These are phyloP conservation scores for Cryphonectria japonica DNA, from an alignment of 2,329 filamentous ascomycete species.

Conservation along the genomic window DNA sequence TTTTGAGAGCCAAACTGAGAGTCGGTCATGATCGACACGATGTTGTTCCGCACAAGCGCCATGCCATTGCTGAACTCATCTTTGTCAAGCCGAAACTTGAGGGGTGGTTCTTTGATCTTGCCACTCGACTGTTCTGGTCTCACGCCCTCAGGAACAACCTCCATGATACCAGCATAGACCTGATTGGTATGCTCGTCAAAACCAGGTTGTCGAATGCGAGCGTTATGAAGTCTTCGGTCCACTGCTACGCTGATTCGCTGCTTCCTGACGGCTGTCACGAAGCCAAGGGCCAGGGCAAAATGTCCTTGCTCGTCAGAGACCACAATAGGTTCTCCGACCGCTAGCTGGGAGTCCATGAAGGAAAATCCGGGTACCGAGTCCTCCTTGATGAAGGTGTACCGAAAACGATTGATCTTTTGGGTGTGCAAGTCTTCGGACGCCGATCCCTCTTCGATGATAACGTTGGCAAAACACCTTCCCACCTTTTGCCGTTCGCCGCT, in stretches of 20 bases:
- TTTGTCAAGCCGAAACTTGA: slow-evolving; percentile 87
- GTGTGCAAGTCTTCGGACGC: slow-evolving; percentile 69
- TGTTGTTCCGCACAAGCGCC: slow-evolving; percentile 91
- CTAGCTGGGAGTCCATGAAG: slow-evolving; percentile 89
- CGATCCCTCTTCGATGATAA: slow-evolving; percentile 80
- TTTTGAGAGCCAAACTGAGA: slow-evolving; percentile 70
- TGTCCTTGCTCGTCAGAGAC: slow-evolving; percentile 94
- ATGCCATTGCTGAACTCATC: slow-evolving; percentile 99
- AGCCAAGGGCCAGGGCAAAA: slow-evolving; percentile 92
- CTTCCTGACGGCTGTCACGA: slow-evolving; percentile 76
- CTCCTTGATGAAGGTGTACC: slow-evolving; percentile 82
- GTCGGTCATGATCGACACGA: slow-evolving; percentile 89
- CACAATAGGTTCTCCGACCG: slow-evolving; percentile 89
- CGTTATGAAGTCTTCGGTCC: slow-evolving; percentile 86
- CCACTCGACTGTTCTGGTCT: slow-evolving; percentile 55
- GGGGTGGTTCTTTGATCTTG: slow-evolving; percentile 56
- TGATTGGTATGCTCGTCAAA: slow-evolving; percentile 83
- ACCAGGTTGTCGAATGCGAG: slow-evolving; percentile 72
- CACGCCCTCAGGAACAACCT: slow-evolving; percentile 66
- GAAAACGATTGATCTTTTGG: slow-evolving; percentile 87
- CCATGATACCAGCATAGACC: slow-evolving; percentile 89
- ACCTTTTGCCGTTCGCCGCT: slow-evolving; percentile 86
- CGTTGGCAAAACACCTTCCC: slow-evolving; percentile 86
- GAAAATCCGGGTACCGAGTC: slow-evolving; percentile 67
- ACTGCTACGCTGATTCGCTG: slow-evolving; percentile 84